Conservation (phyloP, 441 rosid genomes). For the Lepidium campestre region DNA sequence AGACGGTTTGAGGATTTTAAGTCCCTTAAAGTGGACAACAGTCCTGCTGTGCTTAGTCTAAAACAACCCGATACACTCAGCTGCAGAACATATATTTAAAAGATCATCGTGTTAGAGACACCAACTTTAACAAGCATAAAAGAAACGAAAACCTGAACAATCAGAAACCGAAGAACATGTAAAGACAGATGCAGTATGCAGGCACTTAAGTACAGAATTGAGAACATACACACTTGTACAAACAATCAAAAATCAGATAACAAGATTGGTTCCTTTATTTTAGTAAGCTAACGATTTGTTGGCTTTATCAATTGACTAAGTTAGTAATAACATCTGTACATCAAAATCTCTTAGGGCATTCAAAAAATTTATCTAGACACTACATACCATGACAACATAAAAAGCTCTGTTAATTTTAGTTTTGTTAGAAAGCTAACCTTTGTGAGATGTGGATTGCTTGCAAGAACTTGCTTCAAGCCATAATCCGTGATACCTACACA, state of each 20-base stretch:
- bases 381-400: background rate
- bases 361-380: background rate
- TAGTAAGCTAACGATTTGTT: background rate
- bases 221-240: background rate
- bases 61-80: conserved; percentile 36
- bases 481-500: conserved; percentile 36
- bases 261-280: background rate
- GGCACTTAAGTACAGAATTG: background rate
- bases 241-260: background rate
- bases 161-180: background rate
- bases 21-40: conserved; percentile 26
- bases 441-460: conserved; percentile 30
- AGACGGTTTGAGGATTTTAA: conserved; percentile 24
- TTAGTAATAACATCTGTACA: background rate
- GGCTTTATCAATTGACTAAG: background rate
- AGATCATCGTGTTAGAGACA: background rate
- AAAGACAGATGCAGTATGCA: background rate
- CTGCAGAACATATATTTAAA: conserved; percentile 17
- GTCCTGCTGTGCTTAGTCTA: conserved; percentile 32
- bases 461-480: conserved; percentile 40
- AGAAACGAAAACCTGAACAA: background rate
- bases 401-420: background rate
- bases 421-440: conserved; percentile 36
- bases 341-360: background rate
- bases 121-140: background rate